A percentile compares a stretch with the other conserved stretches of the same genome.
Conservation (phyloP, 306 rosid genomes). For the Dryas alaskensis region DNA sequence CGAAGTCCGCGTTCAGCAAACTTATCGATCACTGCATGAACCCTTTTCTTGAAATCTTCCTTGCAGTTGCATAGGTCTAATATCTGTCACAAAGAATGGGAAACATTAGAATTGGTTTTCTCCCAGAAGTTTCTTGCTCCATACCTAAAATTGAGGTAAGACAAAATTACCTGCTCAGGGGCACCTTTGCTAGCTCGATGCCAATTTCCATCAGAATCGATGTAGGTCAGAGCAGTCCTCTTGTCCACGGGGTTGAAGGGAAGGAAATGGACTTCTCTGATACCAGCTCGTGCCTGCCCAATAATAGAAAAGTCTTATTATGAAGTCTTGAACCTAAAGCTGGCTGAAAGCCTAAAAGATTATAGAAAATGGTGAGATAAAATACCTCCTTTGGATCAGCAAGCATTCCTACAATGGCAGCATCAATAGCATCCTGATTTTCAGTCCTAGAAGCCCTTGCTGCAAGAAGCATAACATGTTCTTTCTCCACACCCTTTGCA, state of each 20-base stretch:
- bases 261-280: conserved; percentile 87
- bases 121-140: not conserved
- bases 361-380: not conserved
- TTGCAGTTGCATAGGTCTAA: conserved; percentile 84
- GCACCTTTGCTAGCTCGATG: conserved; percentile 97
- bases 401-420: conserved; percentile 98
- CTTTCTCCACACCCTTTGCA: conserved; percentile 86
- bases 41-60: conserved; percentile 72
- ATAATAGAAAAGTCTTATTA: conserved; percentile 2
- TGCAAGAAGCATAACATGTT: conserved; percentile 75
- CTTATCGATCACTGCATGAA: conserved; percentile 73
- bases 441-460: conserved; percentile 99
- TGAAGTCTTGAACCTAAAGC: not conserved
- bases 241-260: conserved; percentile 99
- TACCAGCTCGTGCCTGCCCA: conserved; percentile 88
- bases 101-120: conserved; percentile 18
- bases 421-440: conserved; percentile 98
- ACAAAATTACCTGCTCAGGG: conserved; percentile 88
- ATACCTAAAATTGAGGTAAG: conserved; percentile 15
- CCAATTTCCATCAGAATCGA: conserved; percentile 84
- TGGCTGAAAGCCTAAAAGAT: not conserved
- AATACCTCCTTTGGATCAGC: conserved; percentile 97
- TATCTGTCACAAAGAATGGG: conserved; percentile 48
- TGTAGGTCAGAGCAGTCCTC: conserved; percentile 96
- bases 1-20: conserved; percentile 98